Percentiles rank a stretch among this genome's conserved stretches.
Conservation (phyloP, 306 rosid species). For the Vigna angularis region DNA sequence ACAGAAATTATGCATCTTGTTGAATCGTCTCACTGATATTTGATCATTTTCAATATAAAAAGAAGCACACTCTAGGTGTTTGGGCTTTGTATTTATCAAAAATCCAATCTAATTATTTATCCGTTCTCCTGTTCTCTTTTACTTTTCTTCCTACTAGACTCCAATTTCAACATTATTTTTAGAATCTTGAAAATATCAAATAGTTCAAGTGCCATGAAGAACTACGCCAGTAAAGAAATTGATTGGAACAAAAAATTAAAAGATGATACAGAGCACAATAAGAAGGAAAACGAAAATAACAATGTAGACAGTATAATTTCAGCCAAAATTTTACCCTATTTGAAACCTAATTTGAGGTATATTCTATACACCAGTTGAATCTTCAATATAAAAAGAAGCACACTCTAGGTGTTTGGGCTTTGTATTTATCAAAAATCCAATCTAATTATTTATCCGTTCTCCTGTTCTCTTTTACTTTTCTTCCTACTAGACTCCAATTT, state of each 20-base stretch:
- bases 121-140: not conserved
- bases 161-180: conserved; percentile 17
- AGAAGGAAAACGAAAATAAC: not conserved
- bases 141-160: not conserved
- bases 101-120: not conserved
- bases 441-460: not conserved
- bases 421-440: not conserved
- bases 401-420: not conserved
- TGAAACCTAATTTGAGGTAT: not conserved
- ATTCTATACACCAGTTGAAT: too few relatives aligned
- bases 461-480: not conserved
- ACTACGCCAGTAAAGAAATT: not conserved
- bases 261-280: not conserved
- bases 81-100: not conserved
- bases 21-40: not conserved
- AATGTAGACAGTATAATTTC: not conserved
- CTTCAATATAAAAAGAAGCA: not conserved
- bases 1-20: not conserved
- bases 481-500: conserved; percentile 9
- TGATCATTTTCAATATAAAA: not conserved
- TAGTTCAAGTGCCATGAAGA: not conserved
- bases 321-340: not conserved
- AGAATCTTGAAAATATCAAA: conserved; percentile 5
- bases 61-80: not conserved
- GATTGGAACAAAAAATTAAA: not conserved